Evolutionary conservation across 768 basidiomycete species (phyloP).

Genomic region (Hygrocybe punicea): DNA sequence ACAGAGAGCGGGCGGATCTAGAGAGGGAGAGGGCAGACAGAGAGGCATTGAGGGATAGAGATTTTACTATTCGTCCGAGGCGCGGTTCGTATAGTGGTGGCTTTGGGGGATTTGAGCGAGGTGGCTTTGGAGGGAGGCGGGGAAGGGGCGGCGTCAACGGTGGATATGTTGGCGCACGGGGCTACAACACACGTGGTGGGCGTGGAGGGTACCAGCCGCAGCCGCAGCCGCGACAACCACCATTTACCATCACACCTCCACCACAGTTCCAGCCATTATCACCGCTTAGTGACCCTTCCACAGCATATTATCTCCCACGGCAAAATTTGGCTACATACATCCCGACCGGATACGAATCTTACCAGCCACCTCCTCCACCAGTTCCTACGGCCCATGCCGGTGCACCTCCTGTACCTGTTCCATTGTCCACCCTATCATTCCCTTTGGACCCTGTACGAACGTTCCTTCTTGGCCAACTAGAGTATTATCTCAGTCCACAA

Average conservation of each 20-base stretch:
- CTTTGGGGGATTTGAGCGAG: slow-evolving; percentile 25
- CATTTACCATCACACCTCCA: slow-evolving; percentile 31
- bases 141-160: slow-evolving; percentile 19
- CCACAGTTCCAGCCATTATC: slow-evolving; percentile 32
- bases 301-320: slow-evolving; percentile 28
- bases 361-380: slow-evolving; percentile 21
- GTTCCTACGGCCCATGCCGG: slow-evolving; percentile 20
- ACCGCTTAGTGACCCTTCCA: slow-evolving; percentile 16
- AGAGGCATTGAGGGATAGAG: slow-evolving; percentile 16
- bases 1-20: slow-evolving; percentile 19
- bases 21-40: slow-evolving; percentile 8
- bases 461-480: slow-evolving; percentile 76
- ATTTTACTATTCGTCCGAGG: slow-evolving; percentile 17
- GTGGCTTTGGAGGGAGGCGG: slow-evolving; percentile 23
- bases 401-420: slow-evolving; percentile 44
- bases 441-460: slow-evolving; percentile 63
- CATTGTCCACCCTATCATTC: slow-evolving; percentile 46
- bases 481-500: slow-evolving; percentile 89
- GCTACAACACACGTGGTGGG: slow-evolving; percentile 19
- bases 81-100: slow-evolving; percentile 24
- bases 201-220: slow-evolving; percentile 32
- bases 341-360: slow-evolving; percentile 28
- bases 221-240: slow-evolving; percentile 26
- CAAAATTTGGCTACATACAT: slow-evolving; percentile 26
- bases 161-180: slow-evolving; percentile 35